These are phyloP conservation scores for Solanum peruvianum DNA, from an alignment of 257 asterid species.

Conservation along the genomic window DNA sequence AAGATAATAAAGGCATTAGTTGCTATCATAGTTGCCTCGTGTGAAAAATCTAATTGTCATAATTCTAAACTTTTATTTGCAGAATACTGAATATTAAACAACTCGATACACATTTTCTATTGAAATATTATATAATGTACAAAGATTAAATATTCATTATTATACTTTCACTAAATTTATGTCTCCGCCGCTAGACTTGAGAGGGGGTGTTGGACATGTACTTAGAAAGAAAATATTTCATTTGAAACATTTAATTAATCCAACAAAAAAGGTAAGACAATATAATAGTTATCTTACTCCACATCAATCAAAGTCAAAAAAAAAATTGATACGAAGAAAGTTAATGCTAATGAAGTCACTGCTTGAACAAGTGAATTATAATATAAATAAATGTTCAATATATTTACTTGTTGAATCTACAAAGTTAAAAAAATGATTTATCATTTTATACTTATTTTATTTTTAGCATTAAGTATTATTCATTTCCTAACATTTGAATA, in stretches of 20 bases:
- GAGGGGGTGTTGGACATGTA: not conserved
- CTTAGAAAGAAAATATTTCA: not conserved
- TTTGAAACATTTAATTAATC: not conserved
- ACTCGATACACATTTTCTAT: no score
- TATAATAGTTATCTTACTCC: not conserved
- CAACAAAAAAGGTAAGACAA: not conserved
- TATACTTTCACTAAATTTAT: not conserved
- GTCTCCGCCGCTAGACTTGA: not conserved
- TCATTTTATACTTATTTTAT: no score
- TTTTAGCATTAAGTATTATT: not conserved
- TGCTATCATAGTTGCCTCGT: not conserved
- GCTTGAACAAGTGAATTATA: not conserved
- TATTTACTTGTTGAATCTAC: not conserved
- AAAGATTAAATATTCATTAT: accelerated
- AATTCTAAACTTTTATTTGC: not conserved
- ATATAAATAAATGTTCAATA: no score
- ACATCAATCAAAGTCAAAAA: not conserved
- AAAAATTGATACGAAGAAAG: not conserved
- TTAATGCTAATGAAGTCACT: not conserved
- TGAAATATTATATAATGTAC: not conserved
- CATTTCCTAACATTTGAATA: no score
- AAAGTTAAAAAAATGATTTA: no score
- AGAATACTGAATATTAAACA: not conserved
- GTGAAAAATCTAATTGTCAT: not conserved
- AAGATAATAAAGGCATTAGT: not conserved